A percentile compares a stretch with the other conserved stretches of the same genome.
phyloP scores from a whole-genome alignment of 2,329 filamentous ascomycete genomes.

The Cytospora piceae region DNA sequence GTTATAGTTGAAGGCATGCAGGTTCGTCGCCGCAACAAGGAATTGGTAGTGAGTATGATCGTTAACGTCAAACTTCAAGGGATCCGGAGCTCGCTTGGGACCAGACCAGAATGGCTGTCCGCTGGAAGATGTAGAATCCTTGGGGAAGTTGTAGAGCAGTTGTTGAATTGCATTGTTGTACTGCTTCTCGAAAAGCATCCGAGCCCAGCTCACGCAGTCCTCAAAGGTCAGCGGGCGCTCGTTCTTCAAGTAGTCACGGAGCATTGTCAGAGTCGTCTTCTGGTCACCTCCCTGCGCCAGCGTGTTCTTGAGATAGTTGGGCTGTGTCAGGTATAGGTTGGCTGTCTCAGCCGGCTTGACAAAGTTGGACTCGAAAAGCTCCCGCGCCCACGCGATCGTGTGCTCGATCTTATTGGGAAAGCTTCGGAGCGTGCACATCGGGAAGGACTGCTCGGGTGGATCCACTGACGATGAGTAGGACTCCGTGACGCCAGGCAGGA shows the following conservation, averaged over 20 bases:
- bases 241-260: constrained; percentile 87
- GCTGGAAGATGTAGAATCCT: constrained; percentile 84
- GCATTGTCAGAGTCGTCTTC: constrained; percentile 87
- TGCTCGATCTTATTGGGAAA: constrained; percentile 99
- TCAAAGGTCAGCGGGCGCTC: constrained; percentile 92
- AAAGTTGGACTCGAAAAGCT: constrained; percentile 92
- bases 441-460: constrained; percentile 97
- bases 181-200: constrained; percentile 91
- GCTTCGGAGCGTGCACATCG: constrained; percentile 95
- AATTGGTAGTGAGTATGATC: constrained; percentile 89
- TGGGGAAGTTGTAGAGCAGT: constrained; percentile 94
- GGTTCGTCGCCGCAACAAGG: constrained; percentile 82
- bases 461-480: constrained; percentile 95
- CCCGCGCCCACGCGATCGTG: constrained; percentile 96
- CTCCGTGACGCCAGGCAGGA: constrained; percentile 88
- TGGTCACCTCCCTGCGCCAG: constrained; percentile 94
- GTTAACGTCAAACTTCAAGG: constrained; percentile 83
- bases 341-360: constrained; percentile 92
- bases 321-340: constrained; percentile 89
- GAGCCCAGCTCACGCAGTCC: constrained; percentile 95
- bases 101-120: constrained; percentile 97
- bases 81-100: constrained; percentile 92
- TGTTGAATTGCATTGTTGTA: constrained; percentile 98
- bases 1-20: constrained; percentile 97
- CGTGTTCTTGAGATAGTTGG: constrained; percentile 84